These are phyloP conservation scores for Athelia sp. DNA, from an alignment of 1,284 basidiomycete species.

Conservation along the genomic window DNA sequence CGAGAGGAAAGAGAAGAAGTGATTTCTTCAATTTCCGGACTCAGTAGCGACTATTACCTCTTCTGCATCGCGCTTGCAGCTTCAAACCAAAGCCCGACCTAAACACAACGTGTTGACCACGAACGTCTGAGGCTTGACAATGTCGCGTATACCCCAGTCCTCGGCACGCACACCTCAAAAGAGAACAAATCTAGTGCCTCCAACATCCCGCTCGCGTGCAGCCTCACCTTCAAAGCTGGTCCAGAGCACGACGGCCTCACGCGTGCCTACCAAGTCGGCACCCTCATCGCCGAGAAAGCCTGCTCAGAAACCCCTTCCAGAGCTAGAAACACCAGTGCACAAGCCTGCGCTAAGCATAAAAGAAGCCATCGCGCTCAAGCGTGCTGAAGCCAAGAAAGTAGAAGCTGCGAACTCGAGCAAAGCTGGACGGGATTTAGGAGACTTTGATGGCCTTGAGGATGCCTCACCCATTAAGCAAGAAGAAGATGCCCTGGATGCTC, in stretches of 20 bases:
- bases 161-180: neutral
- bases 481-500: slow-evolving; percentile 46
- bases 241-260: neutral
- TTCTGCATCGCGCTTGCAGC: no score
- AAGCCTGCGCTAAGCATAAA: slow-evolving; percentile 50
- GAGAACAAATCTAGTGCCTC: neutral
- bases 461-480: slow-evolving; percentile 30
- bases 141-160: neutral
- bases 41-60: no score
- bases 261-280: neutral
- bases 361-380: slow-evolving; percentile 68
- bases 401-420: slow-evolving; percentile 19
- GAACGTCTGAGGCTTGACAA: neutral
- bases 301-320: neutral
- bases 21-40: no score
- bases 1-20: no score
- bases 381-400: slow-evolving; percentile 68
- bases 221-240: neutral
- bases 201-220: slow-evolving; percentile 1
- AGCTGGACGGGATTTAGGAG: slow-evolving; percentile 18
- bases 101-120: no score
- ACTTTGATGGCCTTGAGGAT: slow-evolving; percentile 39
- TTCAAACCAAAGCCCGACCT: no score
- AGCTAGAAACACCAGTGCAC: slow-evolving; percentile 6
- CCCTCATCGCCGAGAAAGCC: neutral